Evolutionary conservation across 441 rosid genomes (phyloP), one percentile per base, ranked within the genome.

Genomic region (Bruguiera hainesii): DNA sequence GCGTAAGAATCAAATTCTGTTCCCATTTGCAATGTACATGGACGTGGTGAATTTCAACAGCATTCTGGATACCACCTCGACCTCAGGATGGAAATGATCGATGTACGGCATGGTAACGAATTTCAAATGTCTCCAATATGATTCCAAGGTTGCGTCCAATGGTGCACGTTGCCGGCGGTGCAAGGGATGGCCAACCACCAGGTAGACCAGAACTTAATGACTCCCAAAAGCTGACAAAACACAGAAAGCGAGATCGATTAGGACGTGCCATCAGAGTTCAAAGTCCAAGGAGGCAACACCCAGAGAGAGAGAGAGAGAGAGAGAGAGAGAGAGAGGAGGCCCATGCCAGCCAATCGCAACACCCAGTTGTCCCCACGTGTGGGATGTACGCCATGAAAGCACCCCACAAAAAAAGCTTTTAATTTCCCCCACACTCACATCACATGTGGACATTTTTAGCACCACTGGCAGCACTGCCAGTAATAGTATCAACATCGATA

Each of bases 311-410:
- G 15, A 21, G 57, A 53, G 28, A 20, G 25, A 3, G 67, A 46
- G 18, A 21, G 21, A 3, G 10, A 2, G 4, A 4, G 20, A 23
- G 18, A 15, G 56, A 7, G 31, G 29, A 19, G 76, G 73, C 76
- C 80, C 78, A 68, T 63, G 78, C 73, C 85, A 77, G 33, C 76
- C 69, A 31, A 77, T 69, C 53, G 15, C 65, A 78, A 73, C 61
- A 19, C 56, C 60, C 29, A 56, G 16, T n/a, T 68, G 72, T 68
- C 46, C 60, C 72, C 78, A 56, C 80, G 78, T 75, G 83, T 71
- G 82, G 78, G 37, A 16, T 42, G 48, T 42, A 55, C 37, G 49
- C 29, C 58, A 3, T 1, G 0, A 20, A 21, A 21, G 21, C 3
- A 23, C 1, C 26, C 8, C 10, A 16, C 16, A 23, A 51, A 16